A percentile compares a stretch with the other conserved stretches of the same genome.
Evolutionary conservation across 345 rosid species (phyloP).

Genomic region (Populus alba): DNA sequence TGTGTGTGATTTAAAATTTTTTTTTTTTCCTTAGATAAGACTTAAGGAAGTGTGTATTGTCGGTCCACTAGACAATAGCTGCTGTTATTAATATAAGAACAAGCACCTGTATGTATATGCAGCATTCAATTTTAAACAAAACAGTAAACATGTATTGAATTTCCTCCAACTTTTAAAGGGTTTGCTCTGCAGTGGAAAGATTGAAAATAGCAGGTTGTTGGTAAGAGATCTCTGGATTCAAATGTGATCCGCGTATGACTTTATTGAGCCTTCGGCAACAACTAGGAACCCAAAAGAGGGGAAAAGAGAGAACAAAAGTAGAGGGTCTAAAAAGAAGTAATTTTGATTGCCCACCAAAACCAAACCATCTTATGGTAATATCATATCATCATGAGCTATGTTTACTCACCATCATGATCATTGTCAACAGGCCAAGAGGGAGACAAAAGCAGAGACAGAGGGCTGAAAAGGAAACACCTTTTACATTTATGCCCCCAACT

Average conservation of each 20-base stretch:
- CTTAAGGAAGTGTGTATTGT: too few relatives aligned
- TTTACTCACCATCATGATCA: background rate
- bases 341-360: background rate
- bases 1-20: too few relatives aligned
- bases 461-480: background rate
- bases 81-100: too few relatives aligned
- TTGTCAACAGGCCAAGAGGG: conserved; percentile 1
- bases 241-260: background rate
- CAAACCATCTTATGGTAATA: background rate
- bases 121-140: background rate
- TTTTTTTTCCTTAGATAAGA: too few relatives aligned
- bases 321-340: background rate
- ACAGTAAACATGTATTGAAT: background rate
- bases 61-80: too few relatives aligned
- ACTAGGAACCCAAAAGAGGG: background rate
- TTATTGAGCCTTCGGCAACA: background rate
- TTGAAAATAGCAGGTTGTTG: background rate
- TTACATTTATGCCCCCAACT: conserved; percentile 12
- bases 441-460: background rate
- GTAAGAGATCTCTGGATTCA: conserved; percentile 1
- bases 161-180: background rate
- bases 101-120: background rate
- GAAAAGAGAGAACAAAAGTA: too few relatives aligned
- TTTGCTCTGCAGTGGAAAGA: background rate
- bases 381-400: background rate